Percentiles rank a stretch among this genome's conserved stretches.
Conservation (phyloP, 2,329 filamentous ascomycete genomes). For the Cercospora citrullina region DNA sequence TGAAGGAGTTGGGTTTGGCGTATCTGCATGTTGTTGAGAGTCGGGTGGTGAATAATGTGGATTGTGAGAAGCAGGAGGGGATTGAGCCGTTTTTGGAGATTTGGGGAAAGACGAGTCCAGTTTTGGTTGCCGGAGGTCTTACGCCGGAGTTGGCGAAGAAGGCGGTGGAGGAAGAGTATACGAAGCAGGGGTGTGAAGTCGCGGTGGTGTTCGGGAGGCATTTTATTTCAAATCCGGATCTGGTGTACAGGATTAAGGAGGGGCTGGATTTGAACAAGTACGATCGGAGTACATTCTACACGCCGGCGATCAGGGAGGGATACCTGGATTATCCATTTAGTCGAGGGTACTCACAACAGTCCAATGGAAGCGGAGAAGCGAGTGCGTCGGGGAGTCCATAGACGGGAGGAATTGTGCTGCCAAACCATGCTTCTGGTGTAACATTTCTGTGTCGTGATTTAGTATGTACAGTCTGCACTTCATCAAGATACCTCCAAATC, state of each 20-base stretch:
- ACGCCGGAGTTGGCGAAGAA: constrained; percentile 41
- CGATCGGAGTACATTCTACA: constrained; percentile 48
- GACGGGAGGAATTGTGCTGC: background rate
- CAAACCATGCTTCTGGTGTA: background rate
- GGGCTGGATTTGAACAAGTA: constrained; percentile 45
- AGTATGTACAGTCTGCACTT: background rate
- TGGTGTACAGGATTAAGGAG: constrained; percentile 35
- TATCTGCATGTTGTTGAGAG: constrained; percentile 63
- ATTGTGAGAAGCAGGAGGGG: constrained; percentile 39
- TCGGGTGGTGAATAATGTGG: constrained; percentile 48
- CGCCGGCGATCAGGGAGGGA: constrained; percentile 40
- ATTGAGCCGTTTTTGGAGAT: constrained; percentile 42
- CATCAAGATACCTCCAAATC: background rate
- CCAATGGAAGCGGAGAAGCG: background rate
- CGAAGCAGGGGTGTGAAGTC: constrained; percentile 42
- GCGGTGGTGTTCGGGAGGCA: constrained; percentile 51
- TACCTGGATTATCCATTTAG: constrained; percentile 47
- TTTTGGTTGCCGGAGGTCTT: constrained; percentile 53
- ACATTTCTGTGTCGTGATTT: background rate
- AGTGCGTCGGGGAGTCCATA: background rate
- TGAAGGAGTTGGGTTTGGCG: constrained; percentile 54
- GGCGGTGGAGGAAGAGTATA: constrained; percentile 38
- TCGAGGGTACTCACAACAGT: constrained; percentile 29
- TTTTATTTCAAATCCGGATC: constrained; percentile 53
- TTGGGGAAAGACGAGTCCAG: constrained; percentile 46